These are phyloP conservation scores for Panaeolus papilionaceus DNA, from an alignment of 768 basidiomycete species.

Conservation along the genomic window DNA sequence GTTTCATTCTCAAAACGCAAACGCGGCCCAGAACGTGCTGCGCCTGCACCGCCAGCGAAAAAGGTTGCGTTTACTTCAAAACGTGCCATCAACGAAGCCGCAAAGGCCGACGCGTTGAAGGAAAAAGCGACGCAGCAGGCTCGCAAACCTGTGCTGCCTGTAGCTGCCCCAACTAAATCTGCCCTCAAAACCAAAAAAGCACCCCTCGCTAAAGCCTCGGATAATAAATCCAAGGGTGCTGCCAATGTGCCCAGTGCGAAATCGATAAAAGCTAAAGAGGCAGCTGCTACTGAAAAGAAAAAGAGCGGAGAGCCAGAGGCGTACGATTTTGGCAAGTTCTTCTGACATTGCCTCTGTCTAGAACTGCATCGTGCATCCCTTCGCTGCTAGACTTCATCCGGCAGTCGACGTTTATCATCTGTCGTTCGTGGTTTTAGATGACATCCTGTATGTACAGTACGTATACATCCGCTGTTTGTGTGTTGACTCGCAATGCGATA, in stretches of 20 bases:
- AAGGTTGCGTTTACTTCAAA: conserved; percentile 47
- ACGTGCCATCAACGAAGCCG: conserved; percentile 6
- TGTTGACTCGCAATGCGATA: background rate
- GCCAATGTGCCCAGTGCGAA: conserved; percentile 40
- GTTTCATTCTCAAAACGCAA: conserved; percentile 50
- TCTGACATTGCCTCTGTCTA: conserved; percentile 32
- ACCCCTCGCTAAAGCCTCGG: conserved; percentile 17
- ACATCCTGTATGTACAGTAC: background rate
- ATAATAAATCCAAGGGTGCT: conserved; percentile 37
- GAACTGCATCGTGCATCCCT: background rate
- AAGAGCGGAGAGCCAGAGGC: conserved; percentile 36
- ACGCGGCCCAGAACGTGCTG: conserved; percentile 35
- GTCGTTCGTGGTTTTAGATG: background rate
- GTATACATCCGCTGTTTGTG: background rate
- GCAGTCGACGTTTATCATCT: background rate
- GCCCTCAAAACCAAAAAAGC: conserved; percentile 24
- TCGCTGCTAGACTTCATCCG: conserved; percentile 3
- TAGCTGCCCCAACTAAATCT: conserved; percentile 13
- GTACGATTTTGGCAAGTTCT: conserved; percentile 69
- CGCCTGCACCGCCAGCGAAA: conserved; percentile 44
- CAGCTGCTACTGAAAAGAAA: conserved; percentile 20
- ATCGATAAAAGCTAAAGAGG: conserved; percentile 30
- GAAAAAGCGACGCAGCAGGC: conserved; percentile 26
- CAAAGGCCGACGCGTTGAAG: conserved; percentile 19
- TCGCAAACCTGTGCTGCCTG: conserved; percentile 31